phyloP scores from a whole-genome alignment of 108 stramenopile genomes.

The Conticribra guillardii region DNA sequence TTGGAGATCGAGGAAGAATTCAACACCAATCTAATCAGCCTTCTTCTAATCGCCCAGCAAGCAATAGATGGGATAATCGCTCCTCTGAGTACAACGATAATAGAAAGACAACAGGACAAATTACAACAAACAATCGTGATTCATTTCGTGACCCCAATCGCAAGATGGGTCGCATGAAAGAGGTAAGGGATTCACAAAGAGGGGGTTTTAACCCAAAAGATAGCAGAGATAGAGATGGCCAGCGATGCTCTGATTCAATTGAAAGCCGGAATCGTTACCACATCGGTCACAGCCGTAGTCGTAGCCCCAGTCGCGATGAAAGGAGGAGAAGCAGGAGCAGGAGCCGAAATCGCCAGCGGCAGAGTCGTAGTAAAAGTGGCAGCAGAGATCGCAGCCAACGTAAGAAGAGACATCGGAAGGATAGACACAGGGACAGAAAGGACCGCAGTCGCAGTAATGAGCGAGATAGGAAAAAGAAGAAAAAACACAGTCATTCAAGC shows the following conservation, averaged over 20 bases:
- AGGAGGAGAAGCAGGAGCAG: slow-evolving; percentile 12
- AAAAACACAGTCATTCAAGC: slow-evolving; percentile 29
- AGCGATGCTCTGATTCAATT: background rate
- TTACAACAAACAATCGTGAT: too few relatives aligned
- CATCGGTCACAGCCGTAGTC: slow-evolving; percentile 23
- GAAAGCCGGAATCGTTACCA: background rate
- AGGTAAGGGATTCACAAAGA: too few relatives aligned
- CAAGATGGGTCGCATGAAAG: too few relatives aligned
- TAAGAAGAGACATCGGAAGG: slow-evolving; percentile 27
- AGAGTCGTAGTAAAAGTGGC: slow-evolving; percentile 4
- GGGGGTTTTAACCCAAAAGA: too few relatives aligned
- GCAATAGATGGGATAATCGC: background rate
- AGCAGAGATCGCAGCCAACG: slow-evolving; percentile 18
- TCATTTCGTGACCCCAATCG: too few relatives aligned
- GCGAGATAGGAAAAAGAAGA: slow-evolving; percentile 31
- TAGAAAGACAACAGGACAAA: too few relatives aligned
- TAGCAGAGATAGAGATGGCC: background rate
- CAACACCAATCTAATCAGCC: background rate
- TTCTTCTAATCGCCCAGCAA: background rate
- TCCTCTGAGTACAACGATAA: too few relatives aligned
- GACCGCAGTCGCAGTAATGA: slow-evolving; percentile 34
- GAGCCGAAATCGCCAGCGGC: background rate
- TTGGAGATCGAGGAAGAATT: slow-evolving; percentile 13
- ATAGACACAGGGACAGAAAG: slow-evolving; percentile 18
- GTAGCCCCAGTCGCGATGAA: background rate